Base-by-base conservation (phyloP, 23 red algal species). In the Cyanidium caldarium region DNA sequence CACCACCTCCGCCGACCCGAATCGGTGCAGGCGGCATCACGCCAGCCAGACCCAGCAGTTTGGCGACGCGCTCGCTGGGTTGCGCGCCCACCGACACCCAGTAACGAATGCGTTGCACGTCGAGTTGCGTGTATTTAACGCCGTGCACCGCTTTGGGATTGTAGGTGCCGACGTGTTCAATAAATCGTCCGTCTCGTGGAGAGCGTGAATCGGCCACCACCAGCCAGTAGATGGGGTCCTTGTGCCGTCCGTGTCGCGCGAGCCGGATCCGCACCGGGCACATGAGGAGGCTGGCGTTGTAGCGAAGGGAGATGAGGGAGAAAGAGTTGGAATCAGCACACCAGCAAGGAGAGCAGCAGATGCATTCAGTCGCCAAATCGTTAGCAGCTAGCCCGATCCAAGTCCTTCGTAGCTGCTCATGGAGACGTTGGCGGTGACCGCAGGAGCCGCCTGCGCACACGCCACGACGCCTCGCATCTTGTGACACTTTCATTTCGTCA, bases 11-110 rank as follows among this genome's bases (percentile, higher is more conserved):
- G n/a, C n/a, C n/a, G n/a, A n/a, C n/a, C n/a, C n/a, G n/a, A n/a
- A 61, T 28, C 21, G 51, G 51, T 7, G 51, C 51, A 10, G 23
- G 51, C 5, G 51, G 51, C 23, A 61, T 10, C 51, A 61, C 51
- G 23, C 51, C 51, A 5, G 51, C 51, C 10, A 61, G 7, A 21
- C 51, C 51, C 10, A 61, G 51, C 51, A 61, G 51, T 28, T 61
- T 61, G 5, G 51, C 51, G 51, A 61, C 51, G 10, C 51, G 51
- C 51, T 94, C 79, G 16, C 72, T 67, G 2, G 88, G 80, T 36
- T 86, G 81, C 0, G 88, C 88, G 31, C 88, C 88, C 15, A 83
- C 80, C 19, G 76, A 66, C 23, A 94, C 15, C 88, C 88, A 94
- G 66, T 86, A 83, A 25, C 80, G 79, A 57, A 82, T 86, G 23